Evolutionary conservation across 164 flowering plant species (phyloP).

Genomic region (Vitis labrusca): DNA sequence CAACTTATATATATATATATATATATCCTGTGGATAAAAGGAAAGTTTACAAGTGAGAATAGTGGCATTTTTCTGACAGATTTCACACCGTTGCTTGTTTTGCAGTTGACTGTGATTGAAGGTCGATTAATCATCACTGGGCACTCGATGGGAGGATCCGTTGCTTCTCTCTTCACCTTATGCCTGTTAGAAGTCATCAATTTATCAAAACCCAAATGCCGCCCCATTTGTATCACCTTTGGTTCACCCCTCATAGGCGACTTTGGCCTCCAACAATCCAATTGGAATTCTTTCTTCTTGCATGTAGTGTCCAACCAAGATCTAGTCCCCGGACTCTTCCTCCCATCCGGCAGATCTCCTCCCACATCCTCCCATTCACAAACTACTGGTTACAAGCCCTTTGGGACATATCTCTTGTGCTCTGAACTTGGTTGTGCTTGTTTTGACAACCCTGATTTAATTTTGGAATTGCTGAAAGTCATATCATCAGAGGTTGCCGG

Average conservation of each 20-base stretch:
- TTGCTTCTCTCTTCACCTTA: constrained; percentile 53
- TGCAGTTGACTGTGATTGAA: no score
- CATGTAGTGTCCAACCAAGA: constrained; percentile 34
- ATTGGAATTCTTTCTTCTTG: constrained; percentile 41
- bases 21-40: no score
- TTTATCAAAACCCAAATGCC: constrained; percentile 9
- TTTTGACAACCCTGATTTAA: constrained; percentile 33
- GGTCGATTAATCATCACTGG: constrained; percentile 35
- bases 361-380: neutral
- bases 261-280: constrained; percentile 20
- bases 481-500: no score
- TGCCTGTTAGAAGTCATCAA: constrained; percentile 33
- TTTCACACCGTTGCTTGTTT: no score
- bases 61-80: no score
- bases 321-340: constrained; percentile 24
- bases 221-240: constrained; percentile 48
- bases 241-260: constrained; percentile 53
- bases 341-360: neutral
- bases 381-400: constrained; percentile 31
- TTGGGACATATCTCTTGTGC: constrained; percentile 44
- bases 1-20: no score
- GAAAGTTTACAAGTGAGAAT: no score
- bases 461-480: neutral
- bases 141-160: constrained; percentile 44
- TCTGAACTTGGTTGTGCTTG: constrained; percentile 34